Evolutionary conservation across 2,329 filamentous ascomycete species (phyloP).

Genomic region (Fusarium gaditjirri): DNA sequence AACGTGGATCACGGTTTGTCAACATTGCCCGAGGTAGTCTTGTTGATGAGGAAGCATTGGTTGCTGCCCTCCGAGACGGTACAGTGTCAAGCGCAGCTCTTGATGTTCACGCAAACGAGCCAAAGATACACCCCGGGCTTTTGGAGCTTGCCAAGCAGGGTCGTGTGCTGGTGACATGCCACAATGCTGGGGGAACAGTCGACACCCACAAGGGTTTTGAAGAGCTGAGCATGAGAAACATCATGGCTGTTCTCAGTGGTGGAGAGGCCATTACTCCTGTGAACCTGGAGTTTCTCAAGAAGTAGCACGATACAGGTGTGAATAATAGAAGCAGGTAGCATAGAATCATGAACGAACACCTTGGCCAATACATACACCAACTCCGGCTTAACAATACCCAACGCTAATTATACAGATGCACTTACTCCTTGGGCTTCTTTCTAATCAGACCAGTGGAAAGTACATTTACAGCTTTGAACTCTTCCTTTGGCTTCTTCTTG

Average conservation of each 20-base stretch:
- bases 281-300: conserved; percentile 64
- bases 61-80: conserved; percentile 65
- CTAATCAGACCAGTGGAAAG: conserved; percentile 61
- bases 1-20: conserved; percentile 67
- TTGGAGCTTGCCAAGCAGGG: conserved; percentile 51
- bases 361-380: conserved; percentile 21
- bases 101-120: conserved; percentile 73
- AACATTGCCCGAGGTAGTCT: conserved; percentile 74
- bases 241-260: conserved; percentile 67
- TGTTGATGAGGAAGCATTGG: conserved; percentile 72
- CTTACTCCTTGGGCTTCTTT: conserved; percentile 64
- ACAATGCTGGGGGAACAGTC: conserved; percentile 74
- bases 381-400: conserved; percentile 31
- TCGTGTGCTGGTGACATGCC: conserved; percentile 70
- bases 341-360: not conserved
- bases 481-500: conserved; percentile 64
- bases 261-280: conserved; percentile 68
- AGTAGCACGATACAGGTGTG: not conserved
- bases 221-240: conserved; percentile 73
- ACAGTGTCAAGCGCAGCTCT: conserved; percentile 64
- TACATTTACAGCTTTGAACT: conserved; percentile 55
- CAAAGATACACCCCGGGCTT: conserved; percentile 61
- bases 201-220: conserved; percentile 75
- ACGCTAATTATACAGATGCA: conserved; percentile 5
- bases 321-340: not conserved